A percentile compares a stretch with the other conserved stretches of the same genome.
These are phyloP conservation scores for Mangifera indica DNA, from an alignment of 345 rosid species.

Conservation along the genomic window DNA sequence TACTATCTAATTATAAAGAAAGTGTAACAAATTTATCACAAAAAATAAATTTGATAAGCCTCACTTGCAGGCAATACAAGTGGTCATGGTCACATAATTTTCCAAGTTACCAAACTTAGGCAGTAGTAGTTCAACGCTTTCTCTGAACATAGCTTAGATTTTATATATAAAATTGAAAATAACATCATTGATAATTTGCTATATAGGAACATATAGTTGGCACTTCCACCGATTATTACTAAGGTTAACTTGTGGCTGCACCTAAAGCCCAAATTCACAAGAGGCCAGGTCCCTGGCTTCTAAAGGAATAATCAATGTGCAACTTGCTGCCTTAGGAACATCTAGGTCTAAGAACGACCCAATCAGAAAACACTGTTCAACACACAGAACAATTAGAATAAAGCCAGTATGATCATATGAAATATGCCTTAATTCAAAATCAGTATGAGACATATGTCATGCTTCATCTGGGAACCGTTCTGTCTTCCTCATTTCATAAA, in stretches of 20 bases:
- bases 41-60: background rate
- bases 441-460: background rate
- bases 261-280: background rate
- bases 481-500: background rate
- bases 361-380: background rate
- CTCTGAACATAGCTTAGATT: background rate
- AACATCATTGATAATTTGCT: slow-evolving; percentile 2
- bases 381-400: background rate
- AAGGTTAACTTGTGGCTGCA: background rate
- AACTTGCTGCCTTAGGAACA: background rate
- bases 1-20: background rate
- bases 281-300: background rate
- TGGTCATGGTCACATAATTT: background rate
- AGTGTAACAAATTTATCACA: slow-evolving; percentile 7
- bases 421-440: slow-evolving; percentile 6
- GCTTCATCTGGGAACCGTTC: background rate
- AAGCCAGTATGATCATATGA: background rate
- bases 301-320: background rate
- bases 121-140: background rate
- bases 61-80: background rate
- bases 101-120: background rate
- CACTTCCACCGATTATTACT: background rate
- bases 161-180: background rate
- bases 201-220: background rate
- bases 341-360: background rate